phyloP scores from a whole-genome alignment of 2,329 filamentous ascomycete genomes.

The Knufia petricola region DNA sequence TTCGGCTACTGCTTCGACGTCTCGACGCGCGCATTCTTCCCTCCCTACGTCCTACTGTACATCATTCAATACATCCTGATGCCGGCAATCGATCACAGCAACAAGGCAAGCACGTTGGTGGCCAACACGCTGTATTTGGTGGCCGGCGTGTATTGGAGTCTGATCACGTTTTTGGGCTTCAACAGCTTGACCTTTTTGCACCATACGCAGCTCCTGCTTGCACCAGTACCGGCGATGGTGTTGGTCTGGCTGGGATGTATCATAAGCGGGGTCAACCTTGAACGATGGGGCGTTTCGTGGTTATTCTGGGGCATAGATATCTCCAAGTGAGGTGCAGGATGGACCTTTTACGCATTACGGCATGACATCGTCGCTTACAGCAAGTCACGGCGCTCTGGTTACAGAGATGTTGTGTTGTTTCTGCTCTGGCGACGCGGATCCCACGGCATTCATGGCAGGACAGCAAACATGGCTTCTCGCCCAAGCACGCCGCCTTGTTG shows the following conservation, averaged over 20 bases:
- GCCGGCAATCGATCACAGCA: conserved; percentile 42
- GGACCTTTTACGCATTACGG: too few species aligned
- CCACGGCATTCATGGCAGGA: too few species aligned
- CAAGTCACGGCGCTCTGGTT: too few species aligned
- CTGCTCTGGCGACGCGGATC: neutral
- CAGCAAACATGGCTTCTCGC: too few species aligned
- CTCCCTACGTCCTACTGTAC: conserved; percentile 57
- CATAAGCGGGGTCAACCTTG: conserved; percentile 38
- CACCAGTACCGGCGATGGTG: conserved; percentile 50
- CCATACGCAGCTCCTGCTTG: conserved; percentile 56
- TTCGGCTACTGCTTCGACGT: conserved; percentile 66
- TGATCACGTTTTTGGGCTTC: conserved; percentile 60
- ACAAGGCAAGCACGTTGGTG: conserved; percentile 44
- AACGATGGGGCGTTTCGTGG: conserved; percentile 36
- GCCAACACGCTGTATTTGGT: conserved; percentile 59
- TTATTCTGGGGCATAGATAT: conserved; percentile 35
- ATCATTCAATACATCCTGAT: conserved; percentile 59
- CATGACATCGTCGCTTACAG: too few species aligned
- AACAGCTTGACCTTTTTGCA: conserved; percentile 59
- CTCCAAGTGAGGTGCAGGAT: neutral
- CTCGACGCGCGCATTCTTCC: conserved; percentile 57
- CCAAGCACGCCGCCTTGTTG: too few species aligned
- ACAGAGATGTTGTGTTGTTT: neutral
- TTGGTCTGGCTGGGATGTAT: conserved; percentile 49
- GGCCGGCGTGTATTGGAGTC: conserved; percentile 56